A percentile compares a stretch with the other conserved stretches of the same genome.
These are phyloP conservation scores for Quercus glauca DNA, from an alignment of 306 rosid species.

Conservation along the genomic window DNA sequence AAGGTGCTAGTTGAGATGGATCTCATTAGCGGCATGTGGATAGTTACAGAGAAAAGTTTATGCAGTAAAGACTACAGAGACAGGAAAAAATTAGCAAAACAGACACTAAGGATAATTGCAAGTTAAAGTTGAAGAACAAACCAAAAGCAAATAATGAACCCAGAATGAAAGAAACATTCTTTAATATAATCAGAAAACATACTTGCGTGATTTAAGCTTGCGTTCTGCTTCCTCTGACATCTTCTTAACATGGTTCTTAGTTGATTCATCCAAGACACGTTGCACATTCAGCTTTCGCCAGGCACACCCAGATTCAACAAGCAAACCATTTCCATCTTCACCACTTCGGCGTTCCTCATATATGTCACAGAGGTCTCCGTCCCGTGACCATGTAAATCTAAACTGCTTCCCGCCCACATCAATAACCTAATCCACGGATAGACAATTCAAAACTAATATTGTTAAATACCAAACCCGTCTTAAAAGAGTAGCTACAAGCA, in stretches of 20 bases:
- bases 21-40: not conserved
- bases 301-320: constrained; percentile 87
- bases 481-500: constrained; percentile 4
- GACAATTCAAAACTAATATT: constrained; percentile 18
- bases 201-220: constrained; percentile 75
- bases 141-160: constrained; percentile 7
- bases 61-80: not conserved
- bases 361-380: constrained; percentile 86
- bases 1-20: too few relatives aligned
- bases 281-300: constrained; percentile 96
- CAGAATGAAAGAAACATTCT: not conserved
- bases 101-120: not conserved
- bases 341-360: constrained; percentile 80
- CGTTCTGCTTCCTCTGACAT: constrained; percentile 92
- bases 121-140: constrained; percentile 1
- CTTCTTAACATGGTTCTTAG: constrained; percentile 73
- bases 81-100: not conserved
- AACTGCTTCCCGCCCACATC: constrained; percentile 93
- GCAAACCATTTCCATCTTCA: constrained; percentile 76
- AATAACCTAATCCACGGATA: constrained; percentile 59
- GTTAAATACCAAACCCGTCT: constrained; percentile 6
- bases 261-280: constrained; percentile 85
- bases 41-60: not conserved
- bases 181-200: constrained; percentile 18
- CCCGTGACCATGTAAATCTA: constrained; percentile 82